Base-by-base conservation (phyloP, 2,329 filamentous ascomycete genomes). In the Trichophyton verrucosum region DNA sequence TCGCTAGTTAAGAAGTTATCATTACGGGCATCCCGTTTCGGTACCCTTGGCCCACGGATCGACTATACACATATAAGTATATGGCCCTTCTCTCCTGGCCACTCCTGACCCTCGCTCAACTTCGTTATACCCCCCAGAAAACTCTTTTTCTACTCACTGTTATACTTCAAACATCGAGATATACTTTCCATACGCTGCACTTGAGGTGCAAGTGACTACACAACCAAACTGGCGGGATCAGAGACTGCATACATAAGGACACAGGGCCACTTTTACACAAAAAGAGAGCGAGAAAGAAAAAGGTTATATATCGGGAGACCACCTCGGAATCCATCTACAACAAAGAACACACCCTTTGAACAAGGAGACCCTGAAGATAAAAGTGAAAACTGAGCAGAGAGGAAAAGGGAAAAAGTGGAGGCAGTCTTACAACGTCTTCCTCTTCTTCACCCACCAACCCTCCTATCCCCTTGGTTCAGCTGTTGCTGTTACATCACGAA, bases 131-230 rank as follows among this genome's bases (percentile, higher is more conserved):
- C 22, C 20, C 47, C 22, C 22, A 27, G 47, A 9, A 53, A 53
- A 53, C 22, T 33, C 17, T 47, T 20, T 47, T 47, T 47, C 13
- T 44, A 44, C 13, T 1, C n/a, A 44, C 40, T 47, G 24, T 20
- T 47, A 47, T 47, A 47, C 20, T 20, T 47, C n/a, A 9, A 27
- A 24, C 44, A 47, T 53, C 47, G 11, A 53, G 47, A 53, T 53
- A 53, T 53, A 53, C 47, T 53, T 53, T 53, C n/a, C 22, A 15
- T 15, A 53, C 33, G 44, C 47, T 33, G 47, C 22, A 9, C 22
- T 53, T 53, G 27, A 53, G 40, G 47, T 53, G 22, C 22, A 53
- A 33, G 47, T 53, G 47, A 53, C 47, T 53, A 53, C 47, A 53
- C 27, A 30, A 27, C 47, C 47, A 53, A 5, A 53, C 47, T 53